A percentile compares a stretch with the other conserved stretches of the same genome.
Evolutionary conservation across 257 asterid species (phyloP).

Genomic region (Hygrophila difformis): DNA sequence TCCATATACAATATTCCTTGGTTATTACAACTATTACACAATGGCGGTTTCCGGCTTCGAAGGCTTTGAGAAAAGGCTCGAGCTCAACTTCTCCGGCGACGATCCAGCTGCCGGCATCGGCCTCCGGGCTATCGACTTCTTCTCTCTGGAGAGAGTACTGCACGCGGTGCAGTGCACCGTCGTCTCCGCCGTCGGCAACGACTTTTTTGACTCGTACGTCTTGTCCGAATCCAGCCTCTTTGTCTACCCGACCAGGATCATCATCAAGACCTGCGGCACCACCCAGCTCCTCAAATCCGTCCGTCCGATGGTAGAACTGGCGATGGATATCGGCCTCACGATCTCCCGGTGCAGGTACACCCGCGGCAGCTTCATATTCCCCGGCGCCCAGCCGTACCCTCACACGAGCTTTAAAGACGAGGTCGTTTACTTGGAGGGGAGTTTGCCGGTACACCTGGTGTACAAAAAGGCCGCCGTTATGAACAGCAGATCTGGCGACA

Average conservation of each 20-base stretch:
- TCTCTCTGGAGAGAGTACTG: slow-evolving; percentile 46
- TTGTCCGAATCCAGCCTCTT: slow-evolving; percentile 67
- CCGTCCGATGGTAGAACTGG: slow-evolving; percentile 38
- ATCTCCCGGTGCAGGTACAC: slow-evolving; percentile 61
- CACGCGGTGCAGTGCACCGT: slow-evolving; percentile 77
- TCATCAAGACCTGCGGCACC: slow-evolving; percentile 91
- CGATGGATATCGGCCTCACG: slow-evolving; percentile 34
- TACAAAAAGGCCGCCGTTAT: slow-evolving; percentile 47
- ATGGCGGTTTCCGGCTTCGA: slow-evolving; percentile 84
- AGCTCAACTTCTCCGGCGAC: slow-evolving; percentile 56
- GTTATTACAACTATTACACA: not conserved
- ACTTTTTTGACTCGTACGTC: slow-evolving; percentile 58
- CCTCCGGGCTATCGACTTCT: slow-evolving; percentile 47
- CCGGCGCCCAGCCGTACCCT: slow-evolving; percentile 61
- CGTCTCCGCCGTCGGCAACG: slow-evolving; percentile 65
- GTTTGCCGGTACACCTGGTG: slow-evolving; percentile 36
- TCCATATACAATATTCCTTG: not conserved
- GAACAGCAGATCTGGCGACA: slow-evolving; percentile 47
- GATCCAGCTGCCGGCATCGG: slow-evolving; percentile 42
- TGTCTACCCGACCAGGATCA: slow-evolving; percentile 60
- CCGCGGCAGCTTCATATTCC: slow-evolving; percentile 80
- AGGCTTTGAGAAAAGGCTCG: slow-evolving; percentile 76
- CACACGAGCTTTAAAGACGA: slow-evolving; percentile 67
- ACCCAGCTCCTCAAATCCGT: slow-evolving; percentile 63
- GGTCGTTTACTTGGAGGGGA: slow-evolving; percentile 39